Base-by-base conservation (phyloP, 345 rosid genomes). In the Sonneratia caseolaris region DNA sequence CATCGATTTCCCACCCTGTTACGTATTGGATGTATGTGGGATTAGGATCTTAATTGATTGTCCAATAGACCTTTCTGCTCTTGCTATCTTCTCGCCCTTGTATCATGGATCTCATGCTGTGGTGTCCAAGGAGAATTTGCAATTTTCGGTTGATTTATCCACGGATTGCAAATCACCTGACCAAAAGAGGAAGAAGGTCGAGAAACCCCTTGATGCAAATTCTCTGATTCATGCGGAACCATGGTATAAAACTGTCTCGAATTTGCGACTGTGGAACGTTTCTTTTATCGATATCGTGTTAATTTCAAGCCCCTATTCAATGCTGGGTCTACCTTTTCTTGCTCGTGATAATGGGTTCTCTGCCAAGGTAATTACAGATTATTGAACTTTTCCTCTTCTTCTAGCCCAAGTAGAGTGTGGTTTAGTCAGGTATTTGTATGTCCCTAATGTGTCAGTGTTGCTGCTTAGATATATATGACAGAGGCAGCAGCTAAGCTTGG, bases 281-380 rank as follows among this genome's bases (percentile, higher is more conserved):
- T 86, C 91, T 66, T 91, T 87, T 11, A 84, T 91, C 72, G 97
- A 91, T 70, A 47, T 88, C 68, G 92, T 94, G 62, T 78, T 90
- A 45, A 90, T 94, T 59, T 86, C 97, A 14, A 91, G 87, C 72
- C 87, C 89, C 1, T 83, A 81, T 86, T 93, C 97, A 67, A 80
- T 94, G 84, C 91, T 94, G 2, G 98, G 97, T 37, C 84, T 94
- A 72, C 98, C 93, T 0, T 87, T 86, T 80, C 89, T 94, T 59
- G 88, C 90, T 49, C 88, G 78, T 55, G 74, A 47, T 47, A 78
- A 83, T 56, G 83, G 82, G 8, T 94, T 91, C 80, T 86, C 86
- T 47, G 96, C 97, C 7, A 88, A 90, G 96, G 97, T 94, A 82
- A 73, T 14, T 22, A 21, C 32, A 0, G 2, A 64, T 13, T 18